Base-by-base conservation (phyloP, 352 stramenopile species). In the Phytopythium vexans region DNA sequence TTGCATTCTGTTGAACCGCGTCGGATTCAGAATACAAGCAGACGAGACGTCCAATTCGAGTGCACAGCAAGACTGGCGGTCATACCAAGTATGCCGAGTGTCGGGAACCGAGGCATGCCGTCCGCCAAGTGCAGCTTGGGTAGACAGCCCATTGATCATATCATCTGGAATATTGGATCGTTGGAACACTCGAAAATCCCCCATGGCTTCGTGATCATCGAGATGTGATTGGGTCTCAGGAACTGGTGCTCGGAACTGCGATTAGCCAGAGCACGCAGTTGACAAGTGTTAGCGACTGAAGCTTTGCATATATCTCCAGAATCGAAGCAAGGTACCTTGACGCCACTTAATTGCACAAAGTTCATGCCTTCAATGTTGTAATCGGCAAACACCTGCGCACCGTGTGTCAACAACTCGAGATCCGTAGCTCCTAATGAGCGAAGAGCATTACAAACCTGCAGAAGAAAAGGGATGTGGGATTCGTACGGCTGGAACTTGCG, bases 311-410 rank as follows among this genome's bases (percentile, higher is more conserved):
- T 32, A 8, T 7, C 7, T 33, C n/a, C 11, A 36, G 7, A 12
- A 11, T 3, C 21, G n/a, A 34, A 6, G n/a, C 8, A 7, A 36
- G 54, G 33, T 62, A 90, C 77, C 62, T 84, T 91, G 37, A 82
- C 68, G 38, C 92, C 78, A 21, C 68, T 67, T 12, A 96, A 60
- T 49, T 83, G 74, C 16, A 96, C 58, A 8, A 73, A 70, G 59
- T 91, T 96, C 86, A 96, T 96, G n/a, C 89, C 89, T 75, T 95
- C 88, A 34, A 97, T 94, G 38, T 93, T 91, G 68, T 96, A 95
- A 60, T 97, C 89, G 1, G 88, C 85, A 71, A 96, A 96, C 5
- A 93, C 71, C 79, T 94, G 36, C 8, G 47, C 34, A 33, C 9
- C 34, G 21, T 36, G 49, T 38, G 1, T 54, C 49, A 41, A 33